Percentiles rank a stretch among this genome's conserved stretches.
Evolutionary conservation across 352 stramenopile genomes (phyloP).

Genomic region (Globisporangium paroecandrum): DNA sequence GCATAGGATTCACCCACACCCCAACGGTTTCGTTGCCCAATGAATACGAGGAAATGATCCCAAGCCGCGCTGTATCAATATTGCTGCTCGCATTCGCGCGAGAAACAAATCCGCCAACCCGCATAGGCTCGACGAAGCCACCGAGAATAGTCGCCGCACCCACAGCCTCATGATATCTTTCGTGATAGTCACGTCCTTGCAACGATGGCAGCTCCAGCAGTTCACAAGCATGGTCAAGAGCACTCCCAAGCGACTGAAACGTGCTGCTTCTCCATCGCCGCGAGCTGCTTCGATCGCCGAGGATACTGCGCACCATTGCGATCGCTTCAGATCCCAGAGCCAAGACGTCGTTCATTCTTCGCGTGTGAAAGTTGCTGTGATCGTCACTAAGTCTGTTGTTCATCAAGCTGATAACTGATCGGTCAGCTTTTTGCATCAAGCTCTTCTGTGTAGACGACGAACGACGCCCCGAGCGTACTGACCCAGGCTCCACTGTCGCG

Average conservation of each 20-base stretch:
- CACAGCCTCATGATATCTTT: slow-evolving; percentile 36
- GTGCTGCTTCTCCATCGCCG: slow-evolving; percentile 28
- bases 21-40: slow-evolving; percentile 35
- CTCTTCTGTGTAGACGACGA: slow-evolving; percentile 29
- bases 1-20: not conserved
- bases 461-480: slow-evolving; percentile 36
- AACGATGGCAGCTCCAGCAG: slow-evolving; percentile 16
- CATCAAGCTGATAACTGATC: slow-evolving; percentile 36
- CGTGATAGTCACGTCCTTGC: not conserved
- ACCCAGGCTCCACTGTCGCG: slow-evolving; percentile 41
- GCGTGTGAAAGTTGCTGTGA: slow-evolving; percentile 11
- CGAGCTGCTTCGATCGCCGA: slow-evolving; percentile 17
- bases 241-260: slow-evolving; percentile 22
- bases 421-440: slow-evolving; percentile 27
- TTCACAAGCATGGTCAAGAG: slow-evolving; percentile 15
- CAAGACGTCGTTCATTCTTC: slow-evolving; percentile 23
- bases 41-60: slow-evolving; percentile 32
- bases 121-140: slow-evolving; percentile 39
- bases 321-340: slow-evolving; percentile 40
- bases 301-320: slow-evolving; percentile 26
- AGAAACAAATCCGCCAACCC: slow-evolving; percentile 34
- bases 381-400: slow-evolving; percentile 27
- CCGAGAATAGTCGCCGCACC: slow-evolving; percentile 44
- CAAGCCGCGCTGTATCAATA: slow-evolving; percentile 6
- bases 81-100: slow-evolving; percentile 12